Percentiles rank a stretch among this genome's conserved stretches.
phyloP scores from a whole-genome alignment of 202 grass and related monocot genomes.

The Saccharum hybrid region DNA sequence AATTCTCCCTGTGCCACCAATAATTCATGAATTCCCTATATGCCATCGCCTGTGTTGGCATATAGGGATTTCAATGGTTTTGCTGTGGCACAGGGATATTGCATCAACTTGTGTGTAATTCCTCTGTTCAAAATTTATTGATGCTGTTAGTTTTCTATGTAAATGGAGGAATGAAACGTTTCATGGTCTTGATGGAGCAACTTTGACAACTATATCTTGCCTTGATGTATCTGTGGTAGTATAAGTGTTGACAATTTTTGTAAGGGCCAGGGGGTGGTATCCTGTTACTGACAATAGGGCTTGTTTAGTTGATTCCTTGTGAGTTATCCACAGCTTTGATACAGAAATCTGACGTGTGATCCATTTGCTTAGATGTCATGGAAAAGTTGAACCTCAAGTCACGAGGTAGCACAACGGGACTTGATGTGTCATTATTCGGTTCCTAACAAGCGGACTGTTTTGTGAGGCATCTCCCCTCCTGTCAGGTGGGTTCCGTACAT shows the following conservation, averaged over 20 bases:
- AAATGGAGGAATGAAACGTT: neutral
- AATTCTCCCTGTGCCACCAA: neutral
- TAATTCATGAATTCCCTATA: neutral
- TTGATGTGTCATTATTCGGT: constrained; percentile 30
- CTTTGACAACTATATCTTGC: neutral
- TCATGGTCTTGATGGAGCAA: neutral
- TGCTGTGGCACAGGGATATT: neutral
- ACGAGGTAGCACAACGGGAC: neutral
- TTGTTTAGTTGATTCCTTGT: constrained; percentile 7
- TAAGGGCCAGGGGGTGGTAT: neutral
- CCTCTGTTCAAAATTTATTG: neutral
- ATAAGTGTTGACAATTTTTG: neutral
- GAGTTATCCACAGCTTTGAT: constrained; percentile 35
- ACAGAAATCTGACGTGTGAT: neutral
- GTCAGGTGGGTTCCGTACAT: constrained; percentile 37
- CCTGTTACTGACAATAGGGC: neutral
- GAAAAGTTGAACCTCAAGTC: neutral
- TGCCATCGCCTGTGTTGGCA: neutral
- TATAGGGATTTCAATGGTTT: neutral
- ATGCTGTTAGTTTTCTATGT: neutral
- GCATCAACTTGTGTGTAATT: neutral
- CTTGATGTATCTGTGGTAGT: neutral
- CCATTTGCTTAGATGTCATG: constrained; percentile 27
- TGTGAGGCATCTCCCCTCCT: constrained; percentile 13
- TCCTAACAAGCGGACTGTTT: constrained; percentile 33